phyloP scores from a whole-genome alignment of 2,329 filamentous ascomycete genomes.

The Aulographum hederae region DNA sequence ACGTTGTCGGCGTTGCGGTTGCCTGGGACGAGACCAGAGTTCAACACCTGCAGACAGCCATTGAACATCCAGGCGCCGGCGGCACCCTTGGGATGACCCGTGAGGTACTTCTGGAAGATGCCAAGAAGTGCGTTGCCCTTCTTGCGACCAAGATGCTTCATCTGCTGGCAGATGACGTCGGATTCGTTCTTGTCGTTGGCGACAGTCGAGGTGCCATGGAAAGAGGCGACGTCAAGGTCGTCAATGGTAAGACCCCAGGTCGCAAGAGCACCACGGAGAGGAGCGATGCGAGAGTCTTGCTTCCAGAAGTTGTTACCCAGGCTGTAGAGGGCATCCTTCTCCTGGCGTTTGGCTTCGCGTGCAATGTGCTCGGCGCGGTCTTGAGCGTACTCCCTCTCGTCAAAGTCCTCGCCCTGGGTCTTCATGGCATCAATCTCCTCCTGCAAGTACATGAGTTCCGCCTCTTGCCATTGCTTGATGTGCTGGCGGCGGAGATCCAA shows the following conservation, averaged over 20 bases:
- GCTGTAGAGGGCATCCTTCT: constrained; percentile 81
- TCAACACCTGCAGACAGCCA: constrained; percentile 87
- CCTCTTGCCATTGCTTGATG: constrained; percentile 93
- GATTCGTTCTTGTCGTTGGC: constrained; percentile 99
- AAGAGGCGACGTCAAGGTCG: constrained; percentile 85
- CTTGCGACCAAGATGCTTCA: constrained; percentile 81
- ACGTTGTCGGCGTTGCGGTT: constrained; percentile 98
- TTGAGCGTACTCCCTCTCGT: constrained; percentile 69
- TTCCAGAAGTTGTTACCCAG: constrained; percentile 99
- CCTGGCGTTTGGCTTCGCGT: constrained; percentile 70
- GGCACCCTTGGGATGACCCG: constrained; percentile 96
- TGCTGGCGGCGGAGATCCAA: constrained; percentile 85
- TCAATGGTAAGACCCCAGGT: constrained; percentile 98
- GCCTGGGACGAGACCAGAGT: constrained; percentile 82
- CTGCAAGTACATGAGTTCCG: constrained; percentile 79
- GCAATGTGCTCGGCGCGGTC: constrained; percentile 78
- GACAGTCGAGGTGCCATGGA: constrained; percentile 97
- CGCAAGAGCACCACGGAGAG: constrained; percentile 84
- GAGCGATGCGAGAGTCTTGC: constrained; percentile 80
- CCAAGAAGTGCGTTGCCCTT: constrained; percentile 93
- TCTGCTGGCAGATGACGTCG: constrained; percentile 88
- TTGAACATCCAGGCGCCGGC: constrained; percentile 99
- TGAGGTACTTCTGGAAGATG: constrained; percentile 99
- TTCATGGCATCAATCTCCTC: constrained; percentile 89
- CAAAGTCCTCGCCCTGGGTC: constrained; percentile 52